Evolutionary conservation across 768 basidiomycete species (phyloP), one percentile per base, ranked within the genome.

Genomic region (Podaxis mareebaensis): DNA sequence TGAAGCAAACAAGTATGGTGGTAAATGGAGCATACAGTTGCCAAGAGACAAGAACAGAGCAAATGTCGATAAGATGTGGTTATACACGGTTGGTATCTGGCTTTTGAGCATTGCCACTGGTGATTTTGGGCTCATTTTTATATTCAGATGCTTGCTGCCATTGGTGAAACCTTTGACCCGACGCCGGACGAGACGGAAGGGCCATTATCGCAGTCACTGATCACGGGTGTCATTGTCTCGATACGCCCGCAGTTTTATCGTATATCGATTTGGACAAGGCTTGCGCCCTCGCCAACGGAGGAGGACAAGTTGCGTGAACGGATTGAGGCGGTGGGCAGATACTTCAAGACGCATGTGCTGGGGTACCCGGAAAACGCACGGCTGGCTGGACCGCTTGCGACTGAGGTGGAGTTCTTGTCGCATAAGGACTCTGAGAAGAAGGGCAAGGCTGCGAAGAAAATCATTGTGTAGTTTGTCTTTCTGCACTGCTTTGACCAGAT

Each of bases 11-110:
- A 95, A 95, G 75, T 82, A 91, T 67, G 97, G 97, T 58, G 97
- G 97, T 54, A 99, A 99, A 80, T 99, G 97, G 97, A 92, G 91
- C 72, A 95, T 99, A 65, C 97, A 99, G 75, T 79, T 99, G 24
- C 97, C 97, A 24, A 90, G 91, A 76, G 96, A 98, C 70, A 99
- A 98, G 81, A 96, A 93, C 74, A 83, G 91, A 54, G 70, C 65
- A 30, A 78, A 85, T 56, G 90, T 99, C 55, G 96, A 99, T 75
- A 90, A 88, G 74, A 95, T 96, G 91, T 99, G 97, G 97, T 83
- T 99, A 60, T 96, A 95, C 78, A 99, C 97, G 56, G 96, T 97
- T 74, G 46, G 76, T 75, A 42, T 17, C 13, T 13, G 4, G 33
- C 33, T 10, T 33, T 33, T 10, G 33, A 33, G 8, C 63, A 58